Evolutionary conservation across 257 asterid genomes (phyloP).

Genomic region (Apocynum venetum): DNA sequence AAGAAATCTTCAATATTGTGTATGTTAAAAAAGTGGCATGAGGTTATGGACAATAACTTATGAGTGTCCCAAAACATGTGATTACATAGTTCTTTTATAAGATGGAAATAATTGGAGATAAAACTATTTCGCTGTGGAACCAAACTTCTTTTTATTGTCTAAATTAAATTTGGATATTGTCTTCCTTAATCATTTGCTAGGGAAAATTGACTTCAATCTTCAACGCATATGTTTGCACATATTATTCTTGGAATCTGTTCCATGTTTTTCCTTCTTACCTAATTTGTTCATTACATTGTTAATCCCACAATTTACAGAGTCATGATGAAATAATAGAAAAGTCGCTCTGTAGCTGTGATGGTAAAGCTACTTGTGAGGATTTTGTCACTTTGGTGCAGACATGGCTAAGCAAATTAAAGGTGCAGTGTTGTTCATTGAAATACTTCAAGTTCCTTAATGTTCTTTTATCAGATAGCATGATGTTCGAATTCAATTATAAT

Average conservation of each 20-base stretch:
- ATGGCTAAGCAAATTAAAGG: conserved; percentile 86
- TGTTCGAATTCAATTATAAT: neutral
- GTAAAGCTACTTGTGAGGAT: conserved; percentile 71
- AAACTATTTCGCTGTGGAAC: neutral
- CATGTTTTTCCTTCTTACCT: neutral
- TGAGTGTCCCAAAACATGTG: neutral
- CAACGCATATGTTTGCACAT: neutral
- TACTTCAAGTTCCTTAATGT: conserved; percentile 1
- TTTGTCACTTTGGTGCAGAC: conserved; percentile 69
- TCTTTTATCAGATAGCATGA: neutral
- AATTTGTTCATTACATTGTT: conserved; percentile 1
- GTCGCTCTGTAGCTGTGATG: conserved; percentile 65
- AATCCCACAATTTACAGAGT: conserved; percentile 53
- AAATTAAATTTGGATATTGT: neutral
- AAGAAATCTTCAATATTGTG: neutral
- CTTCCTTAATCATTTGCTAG: conserved; percentile 3
- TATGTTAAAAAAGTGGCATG: neutral
- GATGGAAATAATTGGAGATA: neutral
- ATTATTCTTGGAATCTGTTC: neutral
- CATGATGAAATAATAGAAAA: conserved; percentile 79
- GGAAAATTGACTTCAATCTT: neutral
- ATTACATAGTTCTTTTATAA: neutral
- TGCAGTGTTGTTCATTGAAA: conserved; percentile 22
- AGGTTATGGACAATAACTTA: neutral
- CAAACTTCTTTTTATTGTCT: neutral